Base-by-base conservation (phyloP, 176 grass and related monocot species). In the Saccharum spontaneum region DNA sequence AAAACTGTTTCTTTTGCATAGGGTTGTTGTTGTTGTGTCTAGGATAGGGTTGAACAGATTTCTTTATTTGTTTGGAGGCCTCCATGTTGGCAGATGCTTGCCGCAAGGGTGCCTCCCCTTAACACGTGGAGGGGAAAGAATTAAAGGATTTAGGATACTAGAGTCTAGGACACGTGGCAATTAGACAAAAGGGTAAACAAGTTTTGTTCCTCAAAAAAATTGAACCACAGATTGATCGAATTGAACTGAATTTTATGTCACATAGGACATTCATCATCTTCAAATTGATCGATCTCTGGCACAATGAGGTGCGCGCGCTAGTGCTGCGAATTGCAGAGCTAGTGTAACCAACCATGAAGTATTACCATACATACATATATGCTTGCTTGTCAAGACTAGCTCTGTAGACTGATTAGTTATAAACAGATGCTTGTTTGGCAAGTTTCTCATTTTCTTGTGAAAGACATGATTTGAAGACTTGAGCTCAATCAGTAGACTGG, bases 51-150 rank as follows among this genome's bases (percentile, higher is more conserved):
- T 78, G 76, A 77, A 79, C 26, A 92, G 28, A 90, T 88, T 94
- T 76, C 86, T 90, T 94, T 68, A 85, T 90, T 92, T 94, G 66
- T 87, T 94, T 77, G 81, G 80, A 78, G 86, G 85, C 8, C 49
- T 75, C 73, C 76, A 22, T 23, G 68, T 24, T 22, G 62, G 85
- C 70, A 76, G 3, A 90, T 38, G 81, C 13, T 87, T 54, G 76
- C 89, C 83, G 6, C 59, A 67, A 76, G 50, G 81, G 81, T 16
- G 31, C 59, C 50, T 64, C 61, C 60, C 43, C 26, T 90, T 84
- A 81, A 91, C 89, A 77, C 34, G 8, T 36, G 34, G 52, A 17
- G 49, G 60, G 54, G 44, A 59, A 40, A 61, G 12, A 74, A 28
- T 28, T 28, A 28, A 67, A 83, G 16, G 55, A n/a, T 67, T 69